Evolutionary conservation across 768 basidiomycete genomes (phyloP).

Genomic region (Nidularia sp.): DNA sequence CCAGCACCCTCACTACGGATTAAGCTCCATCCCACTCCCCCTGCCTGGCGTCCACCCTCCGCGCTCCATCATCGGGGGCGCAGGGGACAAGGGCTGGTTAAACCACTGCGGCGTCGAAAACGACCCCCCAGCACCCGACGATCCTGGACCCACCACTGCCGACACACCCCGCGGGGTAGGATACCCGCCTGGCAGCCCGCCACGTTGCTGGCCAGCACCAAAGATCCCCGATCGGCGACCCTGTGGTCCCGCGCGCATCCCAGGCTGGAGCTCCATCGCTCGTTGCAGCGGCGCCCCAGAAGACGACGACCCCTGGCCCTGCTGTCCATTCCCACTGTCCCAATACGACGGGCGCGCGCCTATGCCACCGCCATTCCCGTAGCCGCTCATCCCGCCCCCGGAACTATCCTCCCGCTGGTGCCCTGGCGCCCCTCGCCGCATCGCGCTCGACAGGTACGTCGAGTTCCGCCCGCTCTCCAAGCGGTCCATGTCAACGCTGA

Average conservation of each 20-base stretch:
- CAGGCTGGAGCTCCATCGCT: slow-evolving; percentile 47
- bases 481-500: slow-evolving; percentile 47
- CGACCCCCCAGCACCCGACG: slow-evolving; percentile 7
- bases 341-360: slow-evolving; percentile 18
- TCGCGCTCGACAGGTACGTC: slow-evolving; percentile 26
- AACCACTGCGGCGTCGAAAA: slow-evolving; percentile 18
- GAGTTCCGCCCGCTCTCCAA: slow-evolving; percentile 34
- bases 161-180: slow-evolving; percentile 22
- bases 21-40: slow-evolving; percentile 26
- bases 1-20: slow-evolving; percentile 19
- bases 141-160: slow-evolving; percentile 15
- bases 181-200: slow-evolving; percentile 23
- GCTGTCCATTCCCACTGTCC: slow-evolving; percentile 18
- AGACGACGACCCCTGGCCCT: slow-evolving; percentile 18
- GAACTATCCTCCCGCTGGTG: slow-evolving; percentile 14
- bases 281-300: slow-evolving; percentile 35
- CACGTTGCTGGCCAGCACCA: slow-evolving; percentile 35
- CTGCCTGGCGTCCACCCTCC: slow-evolving; percentile 38
- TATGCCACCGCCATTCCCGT: neutral
- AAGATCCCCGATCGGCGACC: slow-evolving; percentile 59
- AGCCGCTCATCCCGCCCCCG: neutral
- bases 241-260: slow-evolving; percentile 47
- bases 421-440: slow-evolving; percentile 18
- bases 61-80: slow-evolving; percentile 37
- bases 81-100: slow-evolving; percentile 35